Evolutionary conservation across 1,284 basidiomycete genomes (phyloP), one percentile per base, ranked within the genome.

Genomic region (Sutorius eximius): DNA sequence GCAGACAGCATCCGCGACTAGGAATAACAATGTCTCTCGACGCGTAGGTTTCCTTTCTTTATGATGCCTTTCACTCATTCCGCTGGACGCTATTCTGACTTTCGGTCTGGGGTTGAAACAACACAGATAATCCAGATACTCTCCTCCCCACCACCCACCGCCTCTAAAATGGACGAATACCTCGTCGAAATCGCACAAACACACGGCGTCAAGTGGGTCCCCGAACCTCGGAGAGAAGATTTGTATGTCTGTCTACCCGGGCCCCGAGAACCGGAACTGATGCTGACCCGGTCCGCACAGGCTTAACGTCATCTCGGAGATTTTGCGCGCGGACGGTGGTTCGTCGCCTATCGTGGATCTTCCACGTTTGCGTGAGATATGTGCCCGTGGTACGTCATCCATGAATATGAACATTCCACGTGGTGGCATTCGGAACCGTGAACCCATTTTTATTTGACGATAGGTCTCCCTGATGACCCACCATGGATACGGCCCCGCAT

Each of bases 381-480:
- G 87, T 64, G 68, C 75, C 40, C 77, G 78, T 63, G 85, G 87
- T 86, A 71, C 53, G 73, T 59, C 52, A 54, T 46, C 40, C 10
- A 32, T 10, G 18, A 16, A 40, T 22, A 50, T 48, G 22, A 44
- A 20, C 30, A 5, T 13, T 13, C 12, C 51, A 53, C 44, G 30
- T 51, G 43, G 34, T 33, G 3, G 9, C 15, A 12, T 47, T 24
- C 7, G 22, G 27, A 7, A 44, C 41, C 30, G 29, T 51, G 40
- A 12, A 40, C 36, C 53, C 29, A 65, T 29, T 36, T 56, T 40
- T 52, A 36, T 40, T 56, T 51, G 53, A 47, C 47, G 12, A 41
- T 60, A 89, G 87, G 87, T 53, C 79, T 90, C 45, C 86, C 88
- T 50, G 80, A 86, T 58, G 76, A 86, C 60, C 88, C 87, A 33